Conservation (phyloP, 768 basidiomycete species). For the Podaxis sp. region DNA sequence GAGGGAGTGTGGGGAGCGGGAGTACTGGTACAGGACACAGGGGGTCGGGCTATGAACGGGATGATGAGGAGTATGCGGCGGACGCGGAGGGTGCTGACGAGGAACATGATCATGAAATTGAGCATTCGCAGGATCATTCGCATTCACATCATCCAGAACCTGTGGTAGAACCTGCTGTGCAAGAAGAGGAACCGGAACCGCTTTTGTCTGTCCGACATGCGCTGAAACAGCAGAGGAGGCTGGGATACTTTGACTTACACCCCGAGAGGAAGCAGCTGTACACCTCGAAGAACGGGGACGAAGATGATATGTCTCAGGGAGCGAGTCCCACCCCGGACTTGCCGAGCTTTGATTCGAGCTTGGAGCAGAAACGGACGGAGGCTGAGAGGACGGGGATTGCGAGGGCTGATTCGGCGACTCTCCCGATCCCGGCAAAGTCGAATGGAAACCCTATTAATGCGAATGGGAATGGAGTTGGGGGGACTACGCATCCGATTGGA, state of each 20-base stretch:
- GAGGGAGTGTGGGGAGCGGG: constrained; percentile 26
- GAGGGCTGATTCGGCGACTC: neutral
- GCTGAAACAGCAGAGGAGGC: constrained; percentile 40
- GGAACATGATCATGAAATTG: neutral
- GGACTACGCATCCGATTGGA: constrained; percentile 25
- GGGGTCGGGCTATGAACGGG: constrained; percentile 25
- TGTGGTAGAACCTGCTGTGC: neutral
- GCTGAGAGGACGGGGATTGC: neutral
- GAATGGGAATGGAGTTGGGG: constrained; percentile 3
- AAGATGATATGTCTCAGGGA: constrained; percentile 20
- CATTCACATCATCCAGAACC: constrained; percentile 12
- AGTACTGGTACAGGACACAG: constrained; percentile 25
- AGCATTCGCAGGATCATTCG: constrained; percentile 1
- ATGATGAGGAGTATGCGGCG: constrained; percentile 21
- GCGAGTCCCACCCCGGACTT: constrained; percentile 1
- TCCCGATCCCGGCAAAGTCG: neutral
- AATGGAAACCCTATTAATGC: neutral
- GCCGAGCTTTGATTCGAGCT: neutral
- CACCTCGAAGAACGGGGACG: constrained; percentile 23
- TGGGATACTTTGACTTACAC: constrained; percentile 79
- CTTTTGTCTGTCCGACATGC: constrained; percentile 28
- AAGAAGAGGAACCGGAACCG: constrained; percentile 20
- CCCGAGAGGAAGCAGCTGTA: constrained; percentile 60
- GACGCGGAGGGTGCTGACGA: constrained; percentile 11
- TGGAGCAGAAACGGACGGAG: neutral